Base-by-base conservation (phyloP, 345 rosid genomes). In the Eucalyptus regnans region DNA sequence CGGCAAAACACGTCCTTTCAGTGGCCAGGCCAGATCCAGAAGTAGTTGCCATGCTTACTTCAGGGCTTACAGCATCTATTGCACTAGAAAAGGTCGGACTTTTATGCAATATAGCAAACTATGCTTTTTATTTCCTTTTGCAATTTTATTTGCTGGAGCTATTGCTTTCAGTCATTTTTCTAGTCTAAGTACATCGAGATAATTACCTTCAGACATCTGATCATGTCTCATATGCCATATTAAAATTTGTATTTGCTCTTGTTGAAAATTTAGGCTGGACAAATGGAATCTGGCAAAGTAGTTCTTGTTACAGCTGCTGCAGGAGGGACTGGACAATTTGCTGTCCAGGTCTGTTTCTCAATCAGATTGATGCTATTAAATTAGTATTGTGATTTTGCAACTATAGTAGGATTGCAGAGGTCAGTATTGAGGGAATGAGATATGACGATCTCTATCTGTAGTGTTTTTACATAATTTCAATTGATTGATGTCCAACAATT, bases 261-360 rank as follows among this genome's bases (percentile, higher is more conserved):
- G 29, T 89, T 90, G 88, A 90, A 90, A 49, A 89, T 86, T 81
- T 90, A 97, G 99, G 95, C 95, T 88, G 98, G 96, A 86, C 98
- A 94, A 92, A 96, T 96, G 96, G 94, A 91, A 92, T 95, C 99
- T 64, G 96, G 96, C 85, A 91, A 96, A 93, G 90, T 89, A 46
- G 98, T 97, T 83, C 97, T 97, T 89, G 99, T 97, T 88, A 97
- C 99, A 90, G 99, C 99, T 88, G 99, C 98, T 90, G 99, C 98
- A 10, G 99, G 99, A 91, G 99, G 99, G 60, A 97, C 99, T 8
- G 99, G 99, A 48, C 99, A 97, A 90, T 97, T 97, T 90, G 99
- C 98, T 49, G 99, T 97, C 86, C 99, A 97, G 99, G 99, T 97
- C 46, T 85, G 43, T 81, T 88, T 62, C 64, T 51, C 80, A 23